These are phyloP conservation scores for Basidioascus undulatus DNA, from an alignment of 768 basidiomycete genomes.

Conservation along the genomic window DNA sequence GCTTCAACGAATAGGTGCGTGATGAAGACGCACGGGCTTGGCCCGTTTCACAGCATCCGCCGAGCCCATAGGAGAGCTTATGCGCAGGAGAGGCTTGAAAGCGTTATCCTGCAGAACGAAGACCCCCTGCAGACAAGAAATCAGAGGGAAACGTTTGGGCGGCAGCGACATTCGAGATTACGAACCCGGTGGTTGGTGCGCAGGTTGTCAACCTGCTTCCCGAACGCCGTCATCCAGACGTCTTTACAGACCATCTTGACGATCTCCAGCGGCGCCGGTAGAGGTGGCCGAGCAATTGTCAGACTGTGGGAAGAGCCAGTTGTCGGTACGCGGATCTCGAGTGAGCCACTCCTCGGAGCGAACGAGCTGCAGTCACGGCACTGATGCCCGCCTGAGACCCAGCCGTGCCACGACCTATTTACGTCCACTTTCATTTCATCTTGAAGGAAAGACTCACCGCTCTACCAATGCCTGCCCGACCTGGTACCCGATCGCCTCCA, in stretches of 20 bases:
- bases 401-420: neutral
- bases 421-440: neutral
- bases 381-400: too few relatives aligned
- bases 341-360: too few relatives aligned
- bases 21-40: conserved; percentile 32
- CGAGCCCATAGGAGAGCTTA: conserved; percentile 60
- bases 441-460: conserved; percentile 27
- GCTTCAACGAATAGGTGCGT: neutral
- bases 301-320: conserved; percentile 26
- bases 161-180: conserved; percentile 1
- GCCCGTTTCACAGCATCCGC: conserved; percentile 46
- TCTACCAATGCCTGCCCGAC: conserved; percentile 71
- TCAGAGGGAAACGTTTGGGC: neutral
- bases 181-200: conserved; percentile 77
- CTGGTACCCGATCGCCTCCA: conserved; percentile 65
- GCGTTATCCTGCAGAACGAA: conserved; percentile 81
- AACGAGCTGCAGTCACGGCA: neutral
- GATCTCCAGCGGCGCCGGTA: conserved; percentile 61
- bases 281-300: conserved; percentile 46
- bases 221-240: conserved; percentile 74
- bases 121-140: conserved; percentile 34
- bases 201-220: conserved; percentile 86
- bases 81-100: conserved; percentile 58
- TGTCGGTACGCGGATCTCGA: neutral
- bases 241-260: conserved; percentile 96